A percentile compares a stretch with the other conserved stretches of the same genome.
Evolutionary conservation across 2,329 filamentous ascomycete genomes (phyloP).

Genomic region (Penicillium sp.): DNA sequence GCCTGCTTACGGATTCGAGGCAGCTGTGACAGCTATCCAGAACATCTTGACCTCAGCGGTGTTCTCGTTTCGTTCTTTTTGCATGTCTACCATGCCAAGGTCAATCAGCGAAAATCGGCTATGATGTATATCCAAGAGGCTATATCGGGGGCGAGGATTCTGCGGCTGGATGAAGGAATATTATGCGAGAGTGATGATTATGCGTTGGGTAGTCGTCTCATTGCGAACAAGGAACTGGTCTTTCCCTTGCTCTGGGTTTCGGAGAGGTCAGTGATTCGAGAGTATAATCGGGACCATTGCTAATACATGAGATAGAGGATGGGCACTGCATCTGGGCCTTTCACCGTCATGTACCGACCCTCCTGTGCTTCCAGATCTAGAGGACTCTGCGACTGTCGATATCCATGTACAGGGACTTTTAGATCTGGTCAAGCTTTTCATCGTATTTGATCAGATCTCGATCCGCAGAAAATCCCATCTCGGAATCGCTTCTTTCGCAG

Average conservation of each 20-base stretch:
- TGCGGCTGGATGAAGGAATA: slow-evolving; percentile 19
- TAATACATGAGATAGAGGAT: slow-evolving; percentile 22
- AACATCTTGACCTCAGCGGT: slow-evolving; percentile 19
- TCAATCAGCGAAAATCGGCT: slow-evolving; percentile 26
- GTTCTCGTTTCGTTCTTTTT: slow-evolving; percentile 30
- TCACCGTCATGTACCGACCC: slow-evolving; percentile 22
- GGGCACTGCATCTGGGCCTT: slow-evolving; percentile 30
- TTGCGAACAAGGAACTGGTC: slow-evolving; percentile 25
- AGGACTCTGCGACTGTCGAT: slow-evolving; percentile 5
- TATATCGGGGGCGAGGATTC: slow-evolving; percentile 20
- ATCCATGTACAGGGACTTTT: slow-evolving; percentile 24
- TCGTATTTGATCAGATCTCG: slow-evolving; percentile 23
- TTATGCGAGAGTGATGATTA: not conserved
- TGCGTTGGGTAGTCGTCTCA: slow-evolving; percentile 8
- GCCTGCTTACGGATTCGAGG: slow-evolving; percentile 24
- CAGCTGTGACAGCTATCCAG: slow-evolving; percentile 9
- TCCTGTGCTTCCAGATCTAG: slow-evolving; percentile 6
- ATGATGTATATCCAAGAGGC: slow-evolving; percentile 32
- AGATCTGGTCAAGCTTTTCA: slow-evolving; percentile 25
- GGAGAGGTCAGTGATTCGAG: slow-evolving; percentile 20
- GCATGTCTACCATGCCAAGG: slow-evolving; percentile 32
- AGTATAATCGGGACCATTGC: not conserved
- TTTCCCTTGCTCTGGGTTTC: slow-evolving; percentile 31
- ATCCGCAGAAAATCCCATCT: not conserved
- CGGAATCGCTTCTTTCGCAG: not conserved